Conservation (phyloP, 495 filamentous ascomycete genomes). For the Penicillium taxi region DNA sequence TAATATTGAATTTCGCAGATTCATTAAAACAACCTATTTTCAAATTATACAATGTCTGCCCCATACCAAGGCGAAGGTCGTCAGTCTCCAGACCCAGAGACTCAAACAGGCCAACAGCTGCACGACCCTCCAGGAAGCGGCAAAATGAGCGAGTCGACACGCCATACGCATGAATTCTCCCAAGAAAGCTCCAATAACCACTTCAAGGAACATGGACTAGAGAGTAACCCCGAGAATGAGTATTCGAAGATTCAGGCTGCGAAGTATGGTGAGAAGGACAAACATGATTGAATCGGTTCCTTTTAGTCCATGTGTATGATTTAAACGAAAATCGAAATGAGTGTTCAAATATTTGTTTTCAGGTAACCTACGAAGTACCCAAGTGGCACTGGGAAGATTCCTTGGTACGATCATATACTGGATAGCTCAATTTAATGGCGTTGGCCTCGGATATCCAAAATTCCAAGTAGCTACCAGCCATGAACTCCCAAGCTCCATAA, state of each 20-base stretch:
- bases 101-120: slow-evolving; percentile 57
- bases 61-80: slow-evolving; percentile 56
- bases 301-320: too few species aligned
- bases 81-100: slow-evolving; percentile 74
- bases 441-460: too few species aligned
- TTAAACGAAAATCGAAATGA: too few species aligned
- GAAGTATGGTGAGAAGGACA: slow-evolving; percentile 48
- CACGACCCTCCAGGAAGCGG: slow-evolving; percentile 48
- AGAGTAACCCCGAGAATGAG: slow-evolving; percentile 61
- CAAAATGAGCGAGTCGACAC: slow-evolving; percentile 33
- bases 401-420: too few species aligned
- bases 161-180: slow-evolving; percentile 28
- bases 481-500: too few species aligned
- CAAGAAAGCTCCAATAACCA: slow-evolving; percentile 33
- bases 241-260: slow-evolving; percentile 61
- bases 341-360: background rate
- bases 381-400: too few species aligned
- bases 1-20: too few species aligned
- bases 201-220: slow-evolving; percentile 23
- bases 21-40: slow-evolving; percentile 8
- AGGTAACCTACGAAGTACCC: background rate
- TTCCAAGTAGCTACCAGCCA: too few species aligned
- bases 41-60: slow-evolving; percentile 28
- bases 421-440: too few species aligned
- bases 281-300: slow-evolving; percentile 8